Evolutionary conservation across 2,329 filamentous ascomycete species (phyloP).

Genomic region (Claviceps sp.): DNA sequence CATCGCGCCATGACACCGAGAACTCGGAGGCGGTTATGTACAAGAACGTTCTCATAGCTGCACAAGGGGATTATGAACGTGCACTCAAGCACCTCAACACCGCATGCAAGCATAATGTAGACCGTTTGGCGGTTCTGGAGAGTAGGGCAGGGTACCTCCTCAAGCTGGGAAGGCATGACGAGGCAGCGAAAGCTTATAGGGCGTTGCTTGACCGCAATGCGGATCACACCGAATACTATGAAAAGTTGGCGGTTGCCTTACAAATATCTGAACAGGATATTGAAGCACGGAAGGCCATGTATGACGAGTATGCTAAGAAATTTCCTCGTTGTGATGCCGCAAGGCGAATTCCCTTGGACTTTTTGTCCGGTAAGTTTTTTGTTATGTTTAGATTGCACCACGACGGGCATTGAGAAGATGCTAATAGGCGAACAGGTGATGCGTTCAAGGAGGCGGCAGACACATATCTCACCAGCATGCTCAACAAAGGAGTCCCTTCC

Average conservation of each 20-base stretch:
- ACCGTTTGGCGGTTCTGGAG: constrained; percentile 77
- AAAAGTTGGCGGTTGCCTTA: constrained; percentile 57
- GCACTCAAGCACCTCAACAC: constrained; percentile 78
- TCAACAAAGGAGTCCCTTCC: constrained; percentile 86
- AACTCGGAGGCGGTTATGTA: constrained; percentile 91
- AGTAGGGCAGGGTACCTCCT: constrained; percentile 72
- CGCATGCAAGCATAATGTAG: constrained; percentile 63
- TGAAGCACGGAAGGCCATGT: constrained; percentile 58
- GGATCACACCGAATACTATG: constrained; percentile 79
- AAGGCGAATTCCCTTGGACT: constrained; percentile 76
- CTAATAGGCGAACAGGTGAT: constrained; percentile 41
- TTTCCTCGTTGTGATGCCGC: constrained; percentile 75
- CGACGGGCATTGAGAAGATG: background rate
- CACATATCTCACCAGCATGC: constrained; percentile 67
- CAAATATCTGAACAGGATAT: constrained; percentile 45
- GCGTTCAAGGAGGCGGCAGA: constrained; percentile 69
- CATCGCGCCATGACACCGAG: constrained; percentile 69
- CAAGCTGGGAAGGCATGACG: constrained; percentile 61
- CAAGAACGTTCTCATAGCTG: constrained; percentile 89
- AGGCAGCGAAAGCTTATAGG: constrained; percentile 72
- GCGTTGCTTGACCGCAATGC: constrained; percentile 74
- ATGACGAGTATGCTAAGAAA: constrained; percentile 63
- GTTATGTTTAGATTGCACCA: too few species aligned
- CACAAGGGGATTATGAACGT: constrained; percentile 68
- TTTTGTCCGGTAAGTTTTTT: constrained; percentile 50